Evolutionary conservation across 768 basidiomycete genomes (phyloP).

Genomic region (Leucogyrophana mollusca): DNA sequence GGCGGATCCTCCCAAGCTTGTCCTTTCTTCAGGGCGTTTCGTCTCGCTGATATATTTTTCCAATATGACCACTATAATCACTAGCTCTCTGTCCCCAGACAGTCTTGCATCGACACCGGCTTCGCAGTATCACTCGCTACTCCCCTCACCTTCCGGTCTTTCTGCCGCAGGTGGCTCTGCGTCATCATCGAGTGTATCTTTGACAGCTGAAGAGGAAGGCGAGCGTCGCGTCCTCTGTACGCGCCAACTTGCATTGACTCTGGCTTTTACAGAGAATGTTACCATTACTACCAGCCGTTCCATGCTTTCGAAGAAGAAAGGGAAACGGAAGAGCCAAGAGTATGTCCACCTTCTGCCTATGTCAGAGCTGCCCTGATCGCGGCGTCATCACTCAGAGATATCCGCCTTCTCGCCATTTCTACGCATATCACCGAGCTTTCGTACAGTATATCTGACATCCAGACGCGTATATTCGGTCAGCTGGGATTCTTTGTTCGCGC

Average conservation of each 20-base stretch:
- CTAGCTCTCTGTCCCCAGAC: background rate
- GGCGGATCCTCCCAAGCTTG: slow-evolving; percentile 46
- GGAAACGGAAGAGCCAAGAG: slow-evolving; percentile 66
- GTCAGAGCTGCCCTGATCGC: slow-evolving; percentile 12
- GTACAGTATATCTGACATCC: slow-evolving; percentile 84
- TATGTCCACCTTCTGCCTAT: slow-evolving; percentile 38
- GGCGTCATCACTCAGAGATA: slow-evolving; percentile 49
- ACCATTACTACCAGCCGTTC: slow-evolving; percentile 63
- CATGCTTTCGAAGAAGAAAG: slow-evolving; percentile 39
- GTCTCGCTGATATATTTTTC: slow-evolving; percentile 7
- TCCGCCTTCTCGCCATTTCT: slow-evolving; percentile 74
- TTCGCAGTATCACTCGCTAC: slow-evolving; percentile 32
- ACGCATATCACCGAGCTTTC: slow-evolving; percentile 87
- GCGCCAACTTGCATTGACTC: slow-evolving; percentile 32
- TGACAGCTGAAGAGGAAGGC: slow-evolving; percentile 68
- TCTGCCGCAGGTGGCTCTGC: slow-evolving; percentile 27
- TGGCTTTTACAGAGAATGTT: slow-evolving; percentile 55
- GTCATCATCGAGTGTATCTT: slow-evolving; percentile 55
- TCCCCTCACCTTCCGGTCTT: slow-evolving; percentile 22
- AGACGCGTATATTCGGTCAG: slow-evolving; percentile 88
- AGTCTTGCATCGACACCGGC: slow-evolving; percentile 24
- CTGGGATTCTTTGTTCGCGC: slow-evolving; percentile 11
- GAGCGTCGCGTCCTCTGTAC: slow-evolving; percentile 26
- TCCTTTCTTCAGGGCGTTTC: background rate
- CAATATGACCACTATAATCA: background rate